Evolutionary conservation across 2,329 filamentous ascomycete species (phyloP).

Genomic region (Pseudogymnoascus sp.): DNA sequence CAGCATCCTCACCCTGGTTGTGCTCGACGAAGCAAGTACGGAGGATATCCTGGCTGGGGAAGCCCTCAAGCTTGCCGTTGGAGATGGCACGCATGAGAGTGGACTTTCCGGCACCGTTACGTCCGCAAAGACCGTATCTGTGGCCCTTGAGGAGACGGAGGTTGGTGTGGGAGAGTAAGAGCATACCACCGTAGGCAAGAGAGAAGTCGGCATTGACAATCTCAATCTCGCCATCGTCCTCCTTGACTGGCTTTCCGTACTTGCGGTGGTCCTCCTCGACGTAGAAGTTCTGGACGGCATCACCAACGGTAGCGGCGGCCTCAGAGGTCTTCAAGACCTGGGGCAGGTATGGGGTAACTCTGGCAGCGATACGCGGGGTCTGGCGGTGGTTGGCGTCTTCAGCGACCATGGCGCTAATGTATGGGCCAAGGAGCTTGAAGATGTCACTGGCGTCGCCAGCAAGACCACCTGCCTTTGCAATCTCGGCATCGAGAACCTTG

Average conservation of each 20-base stretch:
- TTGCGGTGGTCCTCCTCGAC: conserved; percentile 79
- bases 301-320: conserved; percentile 54
- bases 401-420: conserved; percentile 75
- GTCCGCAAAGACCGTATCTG: conserved; percentile 91
- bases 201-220: conserved; percentile 98
- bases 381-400: conserved; percentile 82
- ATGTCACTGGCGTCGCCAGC: conserved; percentile 49
- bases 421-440: conserved; percentile 60
- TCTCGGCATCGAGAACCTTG: conserved; percentile 64
- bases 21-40: conserved; percentile 98
- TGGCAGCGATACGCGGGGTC: conserved; percentile 59
- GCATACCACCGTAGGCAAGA: conserved; percentile 94
- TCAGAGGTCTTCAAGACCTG: conserved; percentile 56
- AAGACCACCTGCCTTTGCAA: conserved; percentile 61
- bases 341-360: conserved; percentile 67
- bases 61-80: conserved; percentile 91
- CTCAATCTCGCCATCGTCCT: conserved; percentile 86
- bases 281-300: conserved; percentile 69
- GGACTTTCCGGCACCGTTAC: conserved; percentile 98
- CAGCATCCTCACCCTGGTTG: conserved; percentile 96
- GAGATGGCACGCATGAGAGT: conserved; percentile 97
- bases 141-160: conserved; percentile 90
- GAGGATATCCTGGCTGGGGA: conserved; percentile 84
- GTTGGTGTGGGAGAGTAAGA: conserved; percentile 92
- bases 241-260: conserved; percentile 73